Percentiles rank a stretch among this genome's conserved stretches.
phyloP scores from a whole-genome alignment of 139 green algal species.

The Picochlorum sp. region DNA sequence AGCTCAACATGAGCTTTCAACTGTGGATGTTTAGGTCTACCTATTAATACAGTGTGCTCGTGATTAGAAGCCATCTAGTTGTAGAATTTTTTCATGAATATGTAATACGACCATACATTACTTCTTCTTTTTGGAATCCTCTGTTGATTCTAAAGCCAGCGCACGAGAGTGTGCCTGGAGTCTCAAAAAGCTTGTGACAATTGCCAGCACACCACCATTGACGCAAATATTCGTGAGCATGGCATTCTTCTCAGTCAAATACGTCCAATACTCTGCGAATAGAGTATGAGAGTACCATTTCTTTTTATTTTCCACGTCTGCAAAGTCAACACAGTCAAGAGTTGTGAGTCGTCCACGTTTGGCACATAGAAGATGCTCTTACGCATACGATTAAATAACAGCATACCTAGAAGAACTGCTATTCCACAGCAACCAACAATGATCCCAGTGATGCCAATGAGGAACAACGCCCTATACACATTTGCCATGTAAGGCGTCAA shows the following conservation, averaged over 20 bases:
- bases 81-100: constrained; percentile 6
- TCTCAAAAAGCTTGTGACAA: constrained; percentile 2
- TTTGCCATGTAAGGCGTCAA: background rate
- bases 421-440: background rate
- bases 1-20: constrained; percentile 29
- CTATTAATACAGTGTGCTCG: constrained; percentile 1
- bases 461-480: background rate
- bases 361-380: background rate
- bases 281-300: constrained; percentile 8
- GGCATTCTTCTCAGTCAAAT: constrained; percentile 8
- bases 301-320: constrained; percentile 9
- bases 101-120: background rate
- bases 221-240: constrained; percentile 4
- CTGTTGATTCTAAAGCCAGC: background rate
- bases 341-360: background rate
- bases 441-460: background rate
- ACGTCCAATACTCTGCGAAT: constrained; percentile 4
- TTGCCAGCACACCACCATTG: constrained; percentile 7
- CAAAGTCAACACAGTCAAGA: background rate
- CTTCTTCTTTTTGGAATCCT: constrained; percentile 2
- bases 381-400: background rate
- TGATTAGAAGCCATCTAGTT: background rate
- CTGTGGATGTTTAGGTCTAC: constrained; percentile 22
- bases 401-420: background rate
- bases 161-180: background rate